These are phyloP conservation scores for Ogataea dorogensis DNA, from an alignment of 805 yeast genomes.

Conservation along the genomic window DNA sequence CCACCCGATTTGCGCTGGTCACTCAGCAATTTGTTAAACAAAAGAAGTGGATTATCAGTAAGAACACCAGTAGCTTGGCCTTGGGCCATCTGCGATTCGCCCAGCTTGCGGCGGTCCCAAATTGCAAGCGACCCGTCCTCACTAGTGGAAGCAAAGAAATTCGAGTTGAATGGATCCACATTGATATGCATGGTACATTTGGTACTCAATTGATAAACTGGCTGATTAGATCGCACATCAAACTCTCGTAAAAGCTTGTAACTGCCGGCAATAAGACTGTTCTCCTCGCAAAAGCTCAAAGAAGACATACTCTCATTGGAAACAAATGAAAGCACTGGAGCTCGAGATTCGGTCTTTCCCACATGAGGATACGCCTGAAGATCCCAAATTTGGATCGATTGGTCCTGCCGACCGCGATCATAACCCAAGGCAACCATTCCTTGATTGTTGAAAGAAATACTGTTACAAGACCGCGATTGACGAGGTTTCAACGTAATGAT, in stretches of 20 bases:
- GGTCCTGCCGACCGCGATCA: conserved; percentile 75
- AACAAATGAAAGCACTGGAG: conserved; percentile 56
- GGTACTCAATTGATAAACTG: conserved; percentile 72
- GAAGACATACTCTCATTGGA: conserved; percentile 76
- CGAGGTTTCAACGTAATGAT: conserved; percentile 51
- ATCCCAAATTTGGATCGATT: conserved; percentile 79
- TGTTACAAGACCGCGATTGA: conserved; percentile 72
- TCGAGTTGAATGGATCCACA: conserved; percentile 64
- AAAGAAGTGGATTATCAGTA: conserved; percentile 55
- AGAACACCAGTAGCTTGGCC: conserved; percentile 20
- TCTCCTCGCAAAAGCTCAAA: conserved; percentile 56
- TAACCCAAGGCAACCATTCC: conserved; percentile 74
- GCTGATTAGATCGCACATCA: conserved; percentile 65
- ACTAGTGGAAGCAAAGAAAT: conserved; percentile 68
- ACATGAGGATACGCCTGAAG: conserved; percentile 54
- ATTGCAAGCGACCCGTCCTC: conserved; percentile 84
- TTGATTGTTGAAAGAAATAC: conserved; percentile 63
- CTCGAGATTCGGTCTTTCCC: conserved; percentile 47
- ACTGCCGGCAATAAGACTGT: conserved; percentile 65
- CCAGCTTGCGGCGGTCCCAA: conserved; percentile 73
- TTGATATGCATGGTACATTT: conserved; percentile 66
- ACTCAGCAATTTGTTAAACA: conserved; percentile 59
- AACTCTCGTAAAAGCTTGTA: conserved; percentile 75
- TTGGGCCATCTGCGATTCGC: conserved; percentile 15
- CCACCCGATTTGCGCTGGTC: conserved; percentile 57